phyloP scores from a whole-genome alignment of 805 yeast genomes.

The Alloascoidea africana region DNA sequence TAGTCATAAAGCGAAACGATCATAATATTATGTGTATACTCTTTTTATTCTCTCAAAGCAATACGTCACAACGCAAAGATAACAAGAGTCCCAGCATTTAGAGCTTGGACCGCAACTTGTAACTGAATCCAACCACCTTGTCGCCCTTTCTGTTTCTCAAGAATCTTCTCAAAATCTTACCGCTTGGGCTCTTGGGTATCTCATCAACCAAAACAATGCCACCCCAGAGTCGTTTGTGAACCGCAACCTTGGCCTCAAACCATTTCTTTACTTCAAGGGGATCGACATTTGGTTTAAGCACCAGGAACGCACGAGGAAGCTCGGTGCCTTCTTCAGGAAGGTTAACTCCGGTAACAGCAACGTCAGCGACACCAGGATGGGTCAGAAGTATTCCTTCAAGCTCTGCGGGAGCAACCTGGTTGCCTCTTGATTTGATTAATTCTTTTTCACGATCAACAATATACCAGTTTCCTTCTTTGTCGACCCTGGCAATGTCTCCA shows the following conservation, averaged over 20 bases:
- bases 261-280: slow-evolving; percentile 14
- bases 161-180: slow-evolving; percentile 87
- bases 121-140: slow-evolving; percentile 9
- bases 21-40: not conserved
- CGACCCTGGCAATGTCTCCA: slow-evolving; percentile 34
- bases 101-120: slow-evolving; percentile 7
- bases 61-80: not conserved
- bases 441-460: slow-evolving; percentile 53
- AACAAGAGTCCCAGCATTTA: no score
- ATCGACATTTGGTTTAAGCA: slow-evolving; percentile 10
- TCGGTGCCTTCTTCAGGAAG: slow-evolving; percentile 73
- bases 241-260: slow-evolving; percentile 20
- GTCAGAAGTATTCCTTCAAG: slow-evolving; percentile 72
- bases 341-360: slow-evolving; percentile 71
- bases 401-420: slow-evolving; percentile 90
- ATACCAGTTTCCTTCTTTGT: slow-evolving; percentile 20
- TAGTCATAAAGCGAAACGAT: not conserved
- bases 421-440: slow-evolving; percentile 58
- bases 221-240: slow-evolving; percentile 23
- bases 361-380: slow-evolving; percentile 66
- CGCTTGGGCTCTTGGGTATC: slow-evolving; percentile 89
- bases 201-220: slow-evolving; percentile 57
- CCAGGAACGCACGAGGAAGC: slow-evolving; percentile 22
- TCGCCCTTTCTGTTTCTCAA: slow-evolving; percentile 40
- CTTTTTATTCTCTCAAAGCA: not conserved